Evolutionary conservation across 495 filamentous ascomycete species (phyloP).

Genomic region (Xylaria telfairii): DNA sequence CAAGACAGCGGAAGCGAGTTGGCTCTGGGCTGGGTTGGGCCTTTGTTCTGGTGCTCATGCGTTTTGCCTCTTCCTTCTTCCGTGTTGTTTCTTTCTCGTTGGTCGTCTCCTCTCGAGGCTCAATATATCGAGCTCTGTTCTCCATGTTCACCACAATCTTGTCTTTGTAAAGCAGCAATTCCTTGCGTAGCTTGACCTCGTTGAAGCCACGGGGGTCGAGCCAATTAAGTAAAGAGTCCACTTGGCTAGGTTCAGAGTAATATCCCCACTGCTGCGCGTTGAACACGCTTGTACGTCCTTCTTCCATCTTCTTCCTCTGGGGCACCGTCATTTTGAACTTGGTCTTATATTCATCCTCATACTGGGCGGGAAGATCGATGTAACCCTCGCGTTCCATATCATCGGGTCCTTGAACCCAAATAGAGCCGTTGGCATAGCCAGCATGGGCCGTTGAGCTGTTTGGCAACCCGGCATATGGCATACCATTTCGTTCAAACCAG

Average conservation of each 20-base stretch:
- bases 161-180: constrained; percentile 77
- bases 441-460: constrained; percentile 85
- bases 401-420: constrained; percentile 97
- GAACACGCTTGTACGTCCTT: constrained; percentile 78
- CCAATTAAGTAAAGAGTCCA: constrained; percentile 85
- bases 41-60: constrained; percentile 80
- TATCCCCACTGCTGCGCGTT: constrained; percentile 88
- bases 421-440: constrained; percentile 87
- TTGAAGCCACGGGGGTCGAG: constrained; percentile 83
- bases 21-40: constrained; percentile 58
- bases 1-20: constrained; percentile 70
- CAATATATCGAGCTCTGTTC: constrained; percentile 73
- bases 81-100: constrained; percentile 62
- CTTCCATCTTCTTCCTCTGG: constrained; percentile 85
- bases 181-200: constrained; percentile 84
- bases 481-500: constrained; percentile 98
- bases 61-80: constrained; percentile 56
- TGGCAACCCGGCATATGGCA: constrained; percentile 91
- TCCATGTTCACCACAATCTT: constrained; percentile 82
- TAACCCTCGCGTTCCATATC: constrained; percentile 83
- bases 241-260: constrained; percentile 75
- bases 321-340: constrained; percentile 80
- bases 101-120: constrained; percentile 46
- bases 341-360: constrained; percentile 64
- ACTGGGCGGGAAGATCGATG: constrained; percentile 72